phyloP scores from a whole-genome alignment of 805 yeast species.

The Starmera amethionina region DNA sequence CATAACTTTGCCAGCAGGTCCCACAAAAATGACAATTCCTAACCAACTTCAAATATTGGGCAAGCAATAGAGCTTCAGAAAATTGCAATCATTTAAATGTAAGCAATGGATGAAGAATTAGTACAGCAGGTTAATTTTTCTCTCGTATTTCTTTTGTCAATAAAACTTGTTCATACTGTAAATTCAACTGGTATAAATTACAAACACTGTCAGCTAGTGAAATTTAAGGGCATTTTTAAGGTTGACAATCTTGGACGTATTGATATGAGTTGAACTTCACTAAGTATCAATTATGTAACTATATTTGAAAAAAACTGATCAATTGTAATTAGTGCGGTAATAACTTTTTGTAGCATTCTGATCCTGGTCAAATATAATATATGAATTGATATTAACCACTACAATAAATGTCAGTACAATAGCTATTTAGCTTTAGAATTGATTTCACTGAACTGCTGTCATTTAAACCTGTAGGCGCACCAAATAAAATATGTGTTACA shows the following conservation, averaged over 20 bases:
- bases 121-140: no score
- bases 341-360: no score
- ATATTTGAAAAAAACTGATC: slow-evolving; percentile 74
- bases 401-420: slow-evolving; percentile 56
- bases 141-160: no score
- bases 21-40: slow-evolving; percentile 62
- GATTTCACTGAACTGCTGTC: no score
- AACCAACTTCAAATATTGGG: slow-evolving; percentile 61
- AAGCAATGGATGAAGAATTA: slow-evolving; percentile 65
- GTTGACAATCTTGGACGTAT: slow-evolving; percentile 44
- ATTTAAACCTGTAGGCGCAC: slow-evolving; percentile 20
- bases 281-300: slow-evolving; percentile 43
- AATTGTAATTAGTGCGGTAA: slow-evolving; percentile 45
- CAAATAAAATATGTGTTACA: slow-evolving; percentile 62
- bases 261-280: slow-evolving; percentile 39
- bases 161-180: slow-evolving; percentile 68
- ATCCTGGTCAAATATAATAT: no score
- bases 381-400: slow-evolving; percentile 58
- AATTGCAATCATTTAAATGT: slow-evolving; percentile 70
- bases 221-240: slow-evolving; percentile 28
- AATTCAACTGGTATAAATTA: slow-evolving; percentile 52
- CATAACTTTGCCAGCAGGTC: slow-evolving; percentile 56
- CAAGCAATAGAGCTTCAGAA: no score
- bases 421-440: slow-evolving; percentile 31
- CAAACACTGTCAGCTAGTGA: slow-evolving; percentile 57